Evolutionary conservation across 768 basidiomycete species (phyloP).

Genomic region (Psilocybe azurescens): DNA sequence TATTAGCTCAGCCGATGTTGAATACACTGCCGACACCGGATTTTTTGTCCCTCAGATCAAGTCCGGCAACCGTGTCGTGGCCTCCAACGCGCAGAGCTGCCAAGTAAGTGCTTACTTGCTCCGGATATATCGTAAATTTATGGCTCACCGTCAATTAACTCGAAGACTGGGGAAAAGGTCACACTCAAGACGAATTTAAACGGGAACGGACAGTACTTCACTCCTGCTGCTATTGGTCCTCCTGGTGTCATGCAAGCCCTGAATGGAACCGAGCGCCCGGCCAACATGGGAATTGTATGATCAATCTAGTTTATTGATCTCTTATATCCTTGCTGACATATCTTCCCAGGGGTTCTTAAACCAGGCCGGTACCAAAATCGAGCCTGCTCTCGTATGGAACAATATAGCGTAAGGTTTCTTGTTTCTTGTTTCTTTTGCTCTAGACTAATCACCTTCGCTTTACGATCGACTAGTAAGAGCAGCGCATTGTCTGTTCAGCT

Average conservation of each 20-base stretch:
- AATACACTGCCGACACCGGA: neutral
- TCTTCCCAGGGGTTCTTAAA: neutral
- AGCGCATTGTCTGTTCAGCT: neutral
- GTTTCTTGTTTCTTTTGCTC: neutral
- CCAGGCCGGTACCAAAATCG: neutral
- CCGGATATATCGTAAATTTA: neutral
- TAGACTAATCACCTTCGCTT: too few species aligned
- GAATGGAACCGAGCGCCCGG: neutral
- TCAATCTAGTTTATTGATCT: neutral
- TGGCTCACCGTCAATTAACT: too few species aligned
- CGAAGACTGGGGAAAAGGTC: too few species aligned
- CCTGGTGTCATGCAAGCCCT: too few species aligned
- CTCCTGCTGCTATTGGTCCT: too few species aligned
- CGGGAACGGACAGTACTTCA: too few species aligned
- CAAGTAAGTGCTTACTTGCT: neutral
- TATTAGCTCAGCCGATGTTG: neutral
- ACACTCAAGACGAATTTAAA: too few species aligned
- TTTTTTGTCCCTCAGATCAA: neutral
- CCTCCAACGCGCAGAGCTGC: neutral
- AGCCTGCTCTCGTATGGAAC: neutral
- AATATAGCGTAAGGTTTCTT: neutral
- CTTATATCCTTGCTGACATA: neutral
- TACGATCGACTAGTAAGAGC: too few species aligned
- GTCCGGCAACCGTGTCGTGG: neutral
- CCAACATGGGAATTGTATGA: neutral